Base-by-base conservation (phyloP, 1,139 yeast species). In the Debaryomycetaceae sp. region DNA sequence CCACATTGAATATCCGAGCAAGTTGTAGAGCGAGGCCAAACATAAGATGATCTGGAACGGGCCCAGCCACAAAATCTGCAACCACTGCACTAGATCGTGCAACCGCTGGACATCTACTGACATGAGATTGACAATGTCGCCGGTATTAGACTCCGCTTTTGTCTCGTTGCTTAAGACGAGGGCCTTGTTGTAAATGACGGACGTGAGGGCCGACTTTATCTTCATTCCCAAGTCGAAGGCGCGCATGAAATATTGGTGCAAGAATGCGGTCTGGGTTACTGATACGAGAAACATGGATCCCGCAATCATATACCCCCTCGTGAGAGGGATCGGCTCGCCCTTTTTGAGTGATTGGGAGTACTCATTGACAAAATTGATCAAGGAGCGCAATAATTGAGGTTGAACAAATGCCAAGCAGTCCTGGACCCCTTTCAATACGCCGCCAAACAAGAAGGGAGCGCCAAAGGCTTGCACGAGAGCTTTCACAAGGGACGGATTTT, bases 51-150 rank as follows among this genome's bases (percentile, higher is more conserved):
- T 77, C 58, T 90, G 98, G 59, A 87, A 83, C 3, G 98, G 98
- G 27, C 96, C 97, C 1, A 96, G 86, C 95, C 97, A 87, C 30
- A 85, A 65, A 35, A 87, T 70, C 48, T 86, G 87, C 37, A 90
- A 76, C 54, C 81, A 79, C 49, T 86, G 94, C 25, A 83, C 75
- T 36, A 87, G 64, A 47, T 87, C 97, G 55, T 86, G 96, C 34
- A 90, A 62, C 55, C 97, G 72, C 58, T 87, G 97, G 5, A 92
- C 82, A 57, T 90, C 98, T 29, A 90, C 96, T 30, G 96, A 80
- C 97, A 87, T 87, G 46, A 90, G 66, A 47, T 92, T 90, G 31
- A 90, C 98, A 45, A 92, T 85, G 50, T 92, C 98, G 51, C 98
- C 98, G n/a, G 95, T 85, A 16, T 85, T 73, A 29, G 85, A 76